Conservation (phyloP, 106 monocot genomes). For the Vanilla planifolia region DNA sequence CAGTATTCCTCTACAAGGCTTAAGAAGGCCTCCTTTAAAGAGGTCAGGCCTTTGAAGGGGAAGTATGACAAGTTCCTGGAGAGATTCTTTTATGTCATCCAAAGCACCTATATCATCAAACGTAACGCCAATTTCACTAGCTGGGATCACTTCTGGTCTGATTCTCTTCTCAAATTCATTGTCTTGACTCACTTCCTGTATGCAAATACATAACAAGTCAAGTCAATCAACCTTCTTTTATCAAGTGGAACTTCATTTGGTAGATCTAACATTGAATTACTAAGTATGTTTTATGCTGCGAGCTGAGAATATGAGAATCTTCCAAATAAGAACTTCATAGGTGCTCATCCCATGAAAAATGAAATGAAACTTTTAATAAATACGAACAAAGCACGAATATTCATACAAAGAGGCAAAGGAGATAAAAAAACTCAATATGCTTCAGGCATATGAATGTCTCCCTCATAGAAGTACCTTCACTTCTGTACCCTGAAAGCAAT, state of each 20-base stretch:
- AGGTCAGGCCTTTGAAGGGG: conserved; percentile 82
- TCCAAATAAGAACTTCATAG: no score
- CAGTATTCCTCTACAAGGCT: conserved; percentile 87
- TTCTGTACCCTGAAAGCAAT: no score
- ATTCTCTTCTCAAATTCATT: conserved; percentile 92
- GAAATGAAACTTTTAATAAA: no score
- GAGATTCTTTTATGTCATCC: conserved; percentile 76
- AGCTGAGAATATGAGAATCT: no score
- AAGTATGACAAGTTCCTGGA: conserved; percentile 91
- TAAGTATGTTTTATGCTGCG: no score
- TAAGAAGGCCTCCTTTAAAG: conserved; percentile 81
- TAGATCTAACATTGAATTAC: no score
- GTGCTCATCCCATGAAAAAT: no score
- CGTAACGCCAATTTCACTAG: conserved; percentile 78
- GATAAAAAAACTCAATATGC: no score
- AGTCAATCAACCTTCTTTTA: neutral
- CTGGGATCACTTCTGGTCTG: conserved; percentile 79
- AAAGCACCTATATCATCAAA: conserved; percentile 86
- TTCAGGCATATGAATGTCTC: no score
- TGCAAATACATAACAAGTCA: neutral
- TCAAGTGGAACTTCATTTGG: neutral
- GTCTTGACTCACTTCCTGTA: conserved; percentile 53
- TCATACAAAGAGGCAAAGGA: no score
- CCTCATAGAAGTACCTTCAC: no score
- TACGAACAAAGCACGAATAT: no score